Evolutionary conservation across 768 basidiomycete species (phyloP).

Genomic region (Amanita thiersii): DNA sequence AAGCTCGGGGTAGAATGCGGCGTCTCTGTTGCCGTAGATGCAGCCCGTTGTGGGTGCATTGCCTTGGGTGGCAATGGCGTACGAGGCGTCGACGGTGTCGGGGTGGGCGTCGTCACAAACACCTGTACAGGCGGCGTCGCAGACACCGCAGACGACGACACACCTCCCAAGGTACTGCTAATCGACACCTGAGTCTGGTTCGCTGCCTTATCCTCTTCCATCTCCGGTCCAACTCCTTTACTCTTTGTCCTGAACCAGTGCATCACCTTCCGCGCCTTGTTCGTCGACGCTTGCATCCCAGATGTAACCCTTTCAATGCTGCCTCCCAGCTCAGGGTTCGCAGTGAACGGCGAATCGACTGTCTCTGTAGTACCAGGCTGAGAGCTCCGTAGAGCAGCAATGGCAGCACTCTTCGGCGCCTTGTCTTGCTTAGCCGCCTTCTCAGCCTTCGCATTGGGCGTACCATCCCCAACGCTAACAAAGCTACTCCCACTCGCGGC

Average conservation of each 20-base stretch:
- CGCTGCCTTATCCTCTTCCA: conserved; percentile 15
- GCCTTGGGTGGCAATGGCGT: conserved; percentile 15
- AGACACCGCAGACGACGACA: not conserved
- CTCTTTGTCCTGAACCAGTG: conserved; percentile 90
- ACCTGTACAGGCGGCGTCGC: conserved; percentile 25
- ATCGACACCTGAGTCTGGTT: not conserved
- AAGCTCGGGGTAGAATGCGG: conserved; percentile 35
- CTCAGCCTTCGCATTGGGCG: conserved; percentile 17
- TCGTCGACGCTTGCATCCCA: conserved; percentile 63
- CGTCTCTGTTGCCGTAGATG: conserved; percentile 33
- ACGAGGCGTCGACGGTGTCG: conserved; percentile 18
- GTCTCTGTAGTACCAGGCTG: conserved; percentile 6
- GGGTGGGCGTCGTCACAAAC: conserved; percentile 33
- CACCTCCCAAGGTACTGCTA: not conserved
- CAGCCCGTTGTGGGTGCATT: conserved; percentile 32
- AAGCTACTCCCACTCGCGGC: not conserved
- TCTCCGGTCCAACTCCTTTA: conserved; percentile 31
- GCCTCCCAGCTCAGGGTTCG: conserved; percentile 18
- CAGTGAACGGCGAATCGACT: conserved; percentile 16
- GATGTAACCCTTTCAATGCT: conserved; percentile 18
- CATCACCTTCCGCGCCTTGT: conserved; percentile 93
- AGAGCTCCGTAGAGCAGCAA: conserved; percentile 2
- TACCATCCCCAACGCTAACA: not conserved
- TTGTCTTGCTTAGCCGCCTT: conserved; percentile 22
- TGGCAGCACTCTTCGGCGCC: conserved; percentile 11